Base-by-base conservation (phyloP, 208 protist species). In the Acanthamoeba castellanii region DNA sequence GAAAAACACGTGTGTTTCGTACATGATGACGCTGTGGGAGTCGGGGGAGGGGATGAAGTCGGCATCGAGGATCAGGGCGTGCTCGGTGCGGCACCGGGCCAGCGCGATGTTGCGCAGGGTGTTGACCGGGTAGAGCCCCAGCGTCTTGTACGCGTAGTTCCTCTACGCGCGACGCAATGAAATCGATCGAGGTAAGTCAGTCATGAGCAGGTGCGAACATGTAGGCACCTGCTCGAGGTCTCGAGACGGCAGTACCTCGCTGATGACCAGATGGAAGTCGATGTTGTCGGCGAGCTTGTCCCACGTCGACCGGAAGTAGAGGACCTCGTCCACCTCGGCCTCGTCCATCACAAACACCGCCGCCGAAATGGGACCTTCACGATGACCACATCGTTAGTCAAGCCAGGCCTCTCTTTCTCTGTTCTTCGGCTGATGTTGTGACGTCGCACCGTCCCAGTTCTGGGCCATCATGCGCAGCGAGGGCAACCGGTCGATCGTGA, bases 71-170 rank as follows among this genome's bases (percentile, higher is more conserved):
- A 50, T 70, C 22, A 91, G 11, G 5, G 57, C 50, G 84, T 91
- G 37, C 0, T 42, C 34, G 27, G 84, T 91, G 16, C 84, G 9
- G 8, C 55, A n/a, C 1, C 47, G n/a, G 25, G 16, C 34, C 20
- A 91, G 27, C 59, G 84, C 84, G 13, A 91, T 47, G 34, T 91
- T 91, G 20, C 84, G 84, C 27, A 91, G 59, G 3, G 84, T 91
- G 59, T 91, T 91, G 22, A 91, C 59, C 7, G 84, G 84, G 37
- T 91, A 91, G 45, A 91, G 30, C 18, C 84, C 84, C n/a, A 91
- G 84, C 34, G 84, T 91, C 42, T 50, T 70, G 84, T 52, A 91
- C 14, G 84, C 59, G 27, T 91, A 91, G 57, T 70, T 91, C 1
- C 59, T 66, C 84, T 87, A 3, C 37, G 37, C 37, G 5, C 13